These are phyloP conservation scores for Aspergillus bertholletiae DNA, from an alignment of 495 filamentous ascomycete genomes.

Conservation along the genomic window DNA sequence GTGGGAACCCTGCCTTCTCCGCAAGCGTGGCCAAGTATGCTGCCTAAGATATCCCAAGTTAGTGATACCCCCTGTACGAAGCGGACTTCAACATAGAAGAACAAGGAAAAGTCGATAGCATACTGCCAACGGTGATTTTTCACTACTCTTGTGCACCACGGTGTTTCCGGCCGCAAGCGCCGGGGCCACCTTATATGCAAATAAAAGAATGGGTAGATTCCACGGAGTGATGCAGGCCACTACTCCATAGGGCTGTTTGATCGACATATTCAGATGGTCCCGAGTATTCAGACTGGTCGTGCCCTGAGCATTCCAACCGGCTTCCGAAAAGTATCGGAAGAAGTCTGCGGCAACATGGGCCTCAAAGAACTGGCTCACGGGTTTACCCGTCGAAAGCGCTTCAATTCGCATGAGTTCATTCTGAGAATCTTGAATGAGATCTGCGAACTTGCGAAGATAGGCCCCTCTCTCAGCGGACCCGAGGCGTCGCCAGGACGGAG, in stretches of 20 bases:
- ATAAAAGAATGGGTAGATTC: constrained; percentile 28
- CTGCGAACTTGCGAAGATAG: constrained; percentile 50
- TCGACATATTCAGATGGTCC: constrained; percentile 45
- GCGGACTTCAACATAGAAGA: too few relatives aligned
- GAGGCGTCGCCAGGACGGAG: constrained; percentile 53
- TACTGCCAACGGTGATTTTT: constrained; percentile 54
- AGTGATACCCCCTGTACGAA: too few relatives aligned
- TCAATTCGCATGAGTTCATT: constrained; percentile 46
- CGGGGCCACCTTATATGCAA: constrained; percentile 51
- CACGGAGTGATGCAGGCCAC: constrained; percentile 32
- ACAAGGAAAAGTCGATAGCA: neutral
- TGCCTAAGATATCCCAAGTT: constrained; percentile 33
- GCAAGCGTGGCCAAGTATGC: constrained; percentile 71
- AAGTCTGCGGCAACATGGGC: constrained; percentile 13
- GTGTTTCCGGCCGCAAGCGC: constrained; percentile 56
- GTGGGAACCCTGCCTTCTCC: constrained; percentile 53
- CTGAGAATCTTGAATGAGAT: constrained; percentile 43
- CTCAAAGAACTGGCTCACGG: constrained; percentile 24
- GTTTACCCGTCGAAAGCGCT: constrained; percentile 38
- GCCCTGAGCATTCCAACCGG: constrained; percentile 29
- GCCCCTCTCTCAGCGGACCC: constrained; percentile 37
- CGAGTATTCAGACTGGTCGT: constrained; percentile 60
- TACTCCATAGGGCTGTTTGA: constrained; percentile 31
- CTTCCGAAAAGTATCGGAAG: constrained; percentile 26
- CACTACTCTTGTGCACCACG: constrained; percentile 55